Conservation (phyloP, 108 stramenopile genomes). For the Conticribra weissflogii region DNA sequence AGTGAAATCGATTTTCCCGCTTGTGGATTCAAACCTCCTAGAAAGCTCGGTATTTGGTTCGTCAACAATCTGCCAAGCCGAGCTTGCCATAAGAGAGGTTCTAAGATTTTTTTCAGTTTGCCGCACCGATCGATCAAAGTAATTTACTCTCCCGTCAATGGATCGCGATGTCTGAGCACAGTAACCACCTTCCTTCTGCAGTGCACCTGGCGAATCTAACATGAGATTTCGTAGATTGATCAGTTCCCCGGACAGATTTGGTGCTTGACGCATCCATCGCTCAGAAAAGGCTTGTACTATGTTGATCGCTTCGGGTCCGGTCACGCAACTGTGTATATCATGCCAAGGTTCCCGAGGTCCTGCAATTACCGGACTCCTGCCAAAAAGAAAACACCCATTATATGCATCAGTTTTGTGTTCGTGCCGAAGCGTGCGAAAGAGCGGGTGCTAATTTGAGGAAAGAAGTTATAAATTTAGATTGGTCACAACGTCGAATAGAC, state of each 20-base stretch:
- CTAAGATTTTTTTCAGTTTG: not conserved
- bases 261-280: conserved; percentile 54
- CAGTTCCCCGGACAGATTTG: conserved; percentile 22
- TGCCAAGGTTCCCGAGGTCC: conserved; percentile 66
- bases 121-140: conserved; percentile 32
- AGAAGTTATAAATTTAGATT: not conserved
- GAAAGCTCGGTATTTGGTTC: conserved; percentile 22
- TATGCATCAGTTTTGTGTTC: conserved; percentile 48
- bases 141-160: conserved; percentile 50
- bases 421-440: conserved; percentile 45
- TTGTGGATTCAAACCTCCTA: conserved; percentile 29
- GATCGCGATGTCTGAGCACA: conserved; percentile 49
- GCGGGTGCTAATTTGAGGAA: conserved; percentile 31
- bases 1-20: conserved; percentile 11
- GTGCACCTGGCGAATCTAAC: conserved; percentile 8
- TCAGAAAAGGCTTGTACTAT: conserved; percentile 52
- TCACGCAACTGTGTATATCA: conserved; percentile 59
- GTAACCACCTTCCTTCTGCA: conserved; percentile 42
- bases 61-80: conserved; percentile 12
- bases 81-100: not conserved
- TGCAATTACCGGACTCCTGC: not conserved
- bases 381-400: conserved; percentile 31
- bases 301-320: conserved; percentile 50
- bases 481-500: not conserved
- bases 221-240: conserved; percentile 17